These are phyloP conservation scores for Uronychia binucleata DNA, from an alignment of 73 alveolate genomes.

Conservation along the genomic window DNA sequence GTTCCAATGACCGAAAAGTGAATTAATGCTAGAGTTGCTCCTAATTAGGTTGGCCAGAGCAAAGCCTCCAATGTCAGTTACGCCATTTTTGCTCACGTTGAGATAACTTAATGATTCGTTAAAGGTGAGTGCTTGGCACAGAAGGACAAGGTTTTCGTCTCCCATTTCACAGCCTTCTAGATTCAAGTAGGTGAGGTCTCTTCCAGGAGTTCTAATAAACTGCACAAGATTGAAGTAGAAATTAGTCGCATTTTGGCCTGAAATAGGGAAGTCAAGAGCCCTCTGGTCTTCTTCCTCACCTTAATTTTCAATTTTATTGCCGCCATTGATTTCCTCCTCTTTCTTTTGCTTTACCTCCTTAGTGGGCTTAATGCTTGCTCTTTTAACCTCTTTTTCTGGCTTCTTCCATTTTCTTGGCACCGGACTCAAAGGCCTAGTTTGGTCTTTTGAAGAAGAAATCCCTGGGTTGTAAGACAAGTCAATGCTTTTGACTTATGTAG, in stretches of 20 bases:
- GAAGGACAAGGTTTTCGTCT: background rate
- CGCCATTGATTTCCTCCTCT: too few species aligned
- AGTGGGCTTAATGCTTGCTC: slow-evolving; percentile 16
- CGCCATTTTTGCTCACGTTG: slow-evolving; percentile 24
- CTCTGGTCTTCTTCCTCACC: background rate
- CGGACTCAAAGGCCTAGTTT: slow-evolving; percentile 12
- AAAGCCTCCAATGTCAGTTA: slow-evolving; percentile 33
- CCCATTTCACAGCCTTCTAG: background rate
- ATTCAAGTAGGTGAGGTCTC: slow-evolving; percentile 8
- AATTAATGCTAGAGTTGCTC: slow-evolving; percentile 16
- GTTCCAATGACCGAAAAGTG: slow-evolving; percentile 39
- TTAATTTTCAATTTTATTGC: too few species aligned
- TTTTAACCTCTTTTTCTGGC: background rate
- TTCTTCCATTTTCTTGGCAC: background rate
- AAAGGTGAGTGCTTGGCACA: background rate
- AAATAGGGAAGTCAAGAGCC: background rate
- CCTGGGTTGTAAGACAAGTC: slow-evolving; percentile 8
- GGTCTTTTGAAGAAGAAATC: slow-evolving; percentile 1
- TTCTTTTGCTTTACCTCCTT: too few species aligned
- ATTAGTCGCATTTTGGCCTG: slow-evolving; percentile 1
- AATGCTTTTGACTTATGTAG: background rate
- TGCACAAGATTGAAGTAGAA: slow-evolving; percentile 9
- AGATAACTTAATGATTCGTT: slow-evolving; percentile 17
- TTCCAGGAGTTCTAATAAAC: background rate
- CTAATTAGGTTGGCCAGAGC: slow-evolving; percentile 19